Percentiles rank a stretch among this genome's conserved stretches.
phyloP scores from a whole-genome alignment of 2,329 filamentous ascomycete genomes.

The Malbranchea zuffiana region DNA sequence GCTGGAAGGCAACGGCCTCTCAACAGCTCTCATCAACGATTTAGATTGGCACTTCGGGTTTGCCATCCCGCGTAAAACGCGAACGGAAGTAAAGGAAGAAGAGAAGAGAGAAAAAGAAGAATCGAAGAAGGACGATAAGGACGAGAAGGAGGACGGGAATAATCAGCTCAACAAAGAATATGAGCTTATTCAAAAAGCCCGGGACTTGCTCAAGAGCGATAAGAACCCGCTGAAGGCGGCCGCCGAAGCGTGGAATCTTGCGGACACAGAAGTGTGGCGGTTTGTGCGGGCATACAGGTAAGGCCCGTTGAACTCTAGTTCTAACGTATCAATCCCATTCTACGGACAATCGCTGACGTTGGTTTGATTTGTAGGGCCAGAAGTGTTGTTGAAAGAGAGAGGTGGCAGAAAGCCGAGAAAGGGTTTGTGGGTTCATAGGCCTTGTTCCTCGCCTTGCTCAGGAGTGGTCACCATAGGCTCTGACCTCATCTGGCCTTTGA shows the following conservation, averaged over 20 bases:
- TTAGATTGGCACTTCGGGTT: slow-evolving; percentile 89
- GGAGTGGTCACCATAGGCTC: too few species aligned
- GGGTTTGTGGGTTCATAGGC: slow-evolving; percentile 41
- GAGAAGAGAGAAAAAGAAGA: slow-evolving; percentile 15
- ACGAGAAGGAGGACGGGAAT: slow-evolving; percentile 11
- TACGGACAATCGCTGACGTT: slow-evolving; percentile 5
- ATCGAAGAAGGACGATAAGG: slow-evolving; percentile 3
- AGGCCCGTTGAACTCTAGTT: slow-evolving; percentile 10
- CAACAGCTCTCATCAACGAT: slow-evolving; percentile 45
- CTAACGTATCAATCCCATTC: neutral
- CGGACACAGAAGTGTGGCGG: slow-evolving; percentile 54
- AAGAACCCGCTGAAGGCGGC: slow-evolving; percentile 26
- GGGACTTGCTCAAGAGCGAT: slow-evolving; percentile 33
- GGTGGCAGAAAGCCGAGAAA: slow-evolving; percentile 52
- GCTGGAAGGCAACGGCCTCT: slow-evolving; percentile 43
- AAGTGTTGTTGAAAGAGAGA: slow-evolving; percentile 44
- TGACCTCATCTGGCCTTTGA: too few species aligned
- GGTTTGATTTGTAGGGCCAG: slow-evolving; percentile 37
- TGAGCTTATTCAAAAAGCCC: slow-evolving; percentile 41
- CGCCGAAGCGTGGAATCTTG: slow-evolving; percentile 47
- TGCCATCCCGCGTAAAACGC: slow-evolving; percentile 49
- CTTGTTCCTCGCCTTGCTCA: neutral
- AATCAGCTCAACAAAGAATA: slow-evolving; percentile 34
- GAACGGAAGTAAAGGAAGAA: slow-evolving; percentile 29
- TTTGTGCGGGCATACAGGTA: slow-evolving; percentile 49